Evolutionary conservation across 345 rosid species (phyloP), one percentile per base, ranked within the genome.

Genomic region (Camelina laxa): DNA sequence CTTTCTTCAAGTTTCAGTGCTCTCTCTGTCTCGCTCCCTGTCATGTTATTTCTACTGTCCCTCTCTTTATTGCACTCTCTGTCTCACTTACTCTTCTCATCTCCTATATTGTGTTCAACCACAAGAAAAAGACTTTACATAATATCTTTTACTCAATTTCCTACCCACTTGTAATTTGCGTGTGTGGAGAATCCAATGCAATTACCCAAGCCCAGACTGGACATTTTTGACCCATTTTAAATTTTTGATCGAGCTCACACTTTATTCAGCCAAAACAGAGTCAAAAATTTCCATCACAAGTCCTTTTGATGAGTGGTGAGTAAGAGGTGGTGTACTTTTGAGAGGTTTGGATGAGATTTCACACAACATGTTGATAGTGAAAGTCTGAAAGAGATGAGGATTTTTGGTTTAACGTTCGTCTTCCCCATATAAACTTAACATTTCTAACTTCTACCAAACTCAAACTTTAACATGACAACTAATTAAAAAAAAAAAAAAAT

Each of bases 1-100:
- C 60, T 55, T 65, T 57, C 78, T 76, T 61, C 80, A 79, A 69
- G 75, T 84, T 83, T 84, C 86, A 80, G 83, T 85, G 85, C 84
- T 78, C 60, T 73, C 66, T 79, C 71, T 55, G 50, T 60, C 33
- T 33, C 60, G 45, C 66, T 35, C 10, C 9, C 10, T 33, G 0
- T 59, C 70, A 73, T 70, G 70, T 66, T 72, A 69, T 45, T 69
- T 73, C 70, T 60, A 58, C 75, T 75, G 41, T 78, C 51, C 58
- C 51, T 19, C 38, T 15, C 58, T 69, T 69, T 9, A 42, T 49
- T 67, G 49, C 59, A 50, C 36, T 31, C 60, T 65, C 44, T 59
- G 12, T 63, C 56, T 64, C 57, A 49, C 16, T 36, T 59, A 17
- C 69, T 72, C 49, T 67, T 72, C 49, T 67, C 76, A 78, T 74